Evolutionary conservation across 164 flowering plant genomes (phyloP).

Genomic region (Akebia trifoliata): DNA sequence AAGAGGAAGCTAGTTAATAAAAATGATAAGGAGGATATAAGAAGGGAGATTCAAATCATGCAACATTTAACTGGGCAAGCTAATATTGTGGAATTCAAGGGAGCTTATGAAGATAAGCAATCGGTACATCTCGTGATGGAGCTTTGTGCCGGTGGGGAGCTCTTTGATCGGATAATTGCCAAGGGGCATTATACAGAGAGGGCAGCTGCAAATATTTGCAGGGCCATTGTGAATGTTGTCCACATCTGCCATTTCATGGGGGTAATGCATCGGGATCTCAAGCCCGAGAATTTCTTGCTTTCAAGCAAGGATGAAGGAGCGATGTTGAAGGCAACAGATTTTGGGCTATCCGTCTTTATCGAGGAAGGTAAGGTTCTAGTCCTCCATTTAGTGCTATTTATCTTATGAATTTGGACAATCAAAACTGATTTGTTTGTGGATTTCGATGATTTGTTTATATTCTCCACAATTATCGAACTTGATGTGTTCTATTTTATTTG

Average conservation of each 20-base stretch:
- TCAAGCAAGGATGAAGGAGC: constrained; percentile 69
- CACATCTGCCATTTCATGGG: constrained; percentile 94
- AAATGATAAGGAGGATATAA: constrained; percentile 81
- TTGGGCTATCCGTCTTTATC: constrained; percentile 88
- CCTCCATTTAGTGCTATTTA: neutral
- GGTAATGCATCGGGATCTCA: constrained; percentile 91
- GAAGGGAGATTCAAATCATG: constrained; percentile 87
- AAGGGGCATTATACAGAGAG: constrained; percentile 84
- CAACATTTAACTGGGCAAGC: constrained; percentile 91
- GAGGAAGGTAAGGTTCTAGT: constrained; percentile 60
- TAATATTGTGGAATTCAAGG: constrained; percentile 86
- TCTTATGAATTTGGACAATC: too few relatives aligned
- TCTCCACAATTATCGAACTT: too few relatives aligned
- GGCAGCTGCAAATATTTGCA: constrained; percentile 73
- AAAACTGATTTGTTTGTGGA: too few relatives aligned
- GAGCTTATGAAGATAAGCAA: constrained; percentile 84
- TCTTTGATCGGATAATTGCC: constrained; percentile 85
- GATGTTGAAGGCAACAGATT: constrained; percentile 82
- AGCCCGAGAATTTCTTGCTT: constrained; percentile 94
- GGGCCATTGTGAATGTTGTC: constrained; percentile 78
- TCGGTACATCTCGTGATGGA: constrained; percentile 93
- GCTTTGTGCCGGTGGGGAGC: constrained; percentile 91
- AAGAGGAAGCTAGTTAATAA: constrained; percentile 71
- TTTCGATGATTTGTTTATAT: too few relatives aligned
- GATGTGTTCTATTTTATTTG: too few relatives aligned